Evolutionary conservation across 2,329 filamentous ascomycete genomes (phyloP).

Genomic region (Venturia aucupariae): DNA sequence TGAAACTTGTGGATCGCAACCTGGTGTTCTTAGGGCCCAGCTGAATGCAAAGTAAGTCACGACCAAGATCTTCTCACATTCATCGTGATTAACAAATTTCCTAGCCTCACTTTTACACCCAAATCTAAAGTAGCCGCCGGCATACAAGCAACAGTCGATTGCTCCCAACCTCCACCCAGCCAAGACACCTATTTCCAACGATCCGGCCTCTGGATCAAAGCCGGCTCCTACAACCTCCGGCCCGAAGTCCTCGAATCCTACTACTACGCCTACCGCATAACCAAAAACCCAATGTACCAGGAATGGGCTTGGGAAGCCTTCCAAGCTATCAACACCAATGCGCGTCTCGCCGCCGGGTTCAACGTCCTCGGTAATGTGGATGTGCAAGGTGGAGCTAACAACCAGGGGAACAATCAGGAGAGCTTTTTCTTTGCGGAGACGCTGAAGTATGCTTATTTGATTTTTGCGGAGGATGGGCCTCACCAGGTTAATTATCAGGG

Average conservation of each 20-base stretch:
- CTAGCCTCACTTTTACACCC: conserved; percentile 25
- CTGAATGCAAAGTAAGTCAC: conserved; percentile 7
- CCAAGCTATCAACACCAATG: conserved; percentile 54
- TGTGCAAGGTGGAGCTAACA: conserved; percentile 51
- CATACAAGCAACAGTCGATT: conserved; percentile 35
- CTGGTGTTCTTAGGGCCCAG: neutral
- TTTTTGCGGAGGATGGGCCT: conserved; percentile 50
- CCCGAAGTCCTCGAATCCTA: conserved; percentile 77
- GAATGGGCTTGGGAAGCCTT: conserved; percentile 81
- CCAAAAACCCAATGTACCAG: conserved; percentile 65
- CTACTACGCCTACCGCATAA: conserved; percentile 80
- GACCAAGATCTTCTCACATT: neutral
- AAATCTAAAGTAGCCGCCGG: conserved; percentile 34
- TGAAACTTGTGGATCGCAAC: conserved; percentile 7
- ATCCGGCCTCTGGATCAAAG: conserved; percentile 50
- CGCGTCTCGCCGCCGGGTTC: conserved; percentile 57
- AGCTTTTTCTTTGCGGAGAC: conserved; percentile 85
- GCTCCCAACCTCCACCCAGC: conserved; percentile 14
- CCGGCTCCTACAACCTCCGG: conserved; percentile 55
- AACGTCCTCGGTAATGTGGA: conserved; percentile 46
- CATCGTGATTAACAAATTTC: neutral
- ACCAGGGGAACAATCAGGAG: conserved; percentile 61
- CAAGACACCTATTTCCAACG: conserved; percentile 51
- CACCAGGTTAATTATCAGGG: conserved; percentile 44
- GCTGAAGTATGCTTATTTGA: conserved; percentile 74